Base-by-base conservation (phyloP, 371 early-diverging fungal species). In the Mucor piriformis region DNA sequence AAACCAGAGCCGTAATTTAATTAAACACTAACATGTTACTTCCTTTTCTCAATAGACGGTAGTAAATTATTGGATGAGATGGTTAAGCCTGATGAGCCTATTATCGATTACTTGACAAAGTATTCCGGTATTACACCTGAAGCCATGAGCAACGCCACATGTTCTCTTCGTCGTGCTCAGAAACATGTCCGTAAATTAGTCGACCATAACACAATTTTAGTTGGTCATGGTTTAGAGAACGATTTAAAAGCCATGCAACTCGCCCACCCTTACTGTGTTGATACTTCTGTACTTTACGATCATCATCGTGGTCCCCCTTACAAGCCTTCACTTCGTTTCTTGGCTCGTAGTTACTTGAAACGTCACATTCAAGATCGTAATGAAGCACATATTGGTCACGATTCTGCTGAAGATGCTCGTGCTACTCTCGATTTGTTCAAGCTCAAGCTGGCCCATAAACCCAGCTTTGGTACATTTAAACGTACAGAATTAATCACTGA, bases 331-430 rank as follows among this genome's bases (percentile, higher is more conserved):
- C 70, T 93, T 37, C 77, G 82, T 38, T 63, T 73, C 61, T 74
- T 93, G 29, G 57, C 88, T 1, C 71, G 80, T n/a, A 77, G 69
- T 47, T 72, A 83, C 46, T 63, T 93, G 18, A 72, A 81, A 12
- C 74, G 85, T 44, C 38, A 61, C 8, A 92, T 92, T 63, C 94
- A 92, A 64, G 64, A 66, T 2, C 58, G 66, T 24, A 61, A 70
- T 46, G 55, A 63, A 20, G 61, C 63, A 16, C 61, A n/a, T 47
- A 20, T 69, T 12, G 91, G 91, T 40, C 94, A 94, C 77, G 91
- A 92, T 70, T 84, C 88, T 29, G 71, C 77, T 16, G 91, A 92
- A 74, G 94, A 94, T 79, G 91, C 93, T 5, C 59, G 71, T 46
- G 83, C 92, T 10, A 81, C 86, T 13, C 63, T 94, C 58, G 92